Evolutionary conservation across 129 eudicot genomes (phyloP).

Genomic region (Lactuca saligna): DNA sequence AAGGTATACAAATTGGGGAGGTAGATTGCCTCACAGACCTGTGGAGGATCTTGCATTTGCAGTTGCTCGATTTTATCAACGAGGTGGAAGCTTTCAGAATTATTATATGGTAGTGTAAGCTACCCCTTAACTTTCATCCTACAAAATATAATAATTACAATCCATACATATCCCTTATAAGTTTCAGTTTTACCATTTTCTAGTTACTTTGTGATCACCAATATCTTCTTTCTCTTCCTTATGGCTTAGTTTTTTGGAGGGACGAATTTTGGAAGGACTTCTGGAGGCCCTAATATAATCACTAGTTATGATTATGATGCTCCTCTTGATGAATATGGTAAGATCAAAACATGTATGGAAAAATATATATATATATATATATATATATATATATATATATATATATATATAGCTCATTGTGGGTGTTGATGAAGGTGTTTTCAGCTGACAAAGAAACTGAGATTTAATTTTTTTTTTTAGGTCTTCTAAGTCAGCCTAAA

Average conservation of each 20-base stretch:
- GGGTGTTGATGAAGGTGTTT: slow-evolving; percentile 5
- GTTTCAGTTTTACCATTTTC: slow-evolving; percentile 16
- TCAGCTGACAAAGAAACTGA: slow-evolving; percentile 1
- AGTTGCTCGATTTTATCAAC: slow-evolving; percentile 96
- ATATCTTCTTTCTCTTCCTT: slow-evolving; percentile 26
- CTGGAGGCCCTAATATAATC: slow-evolving; percentile 89
- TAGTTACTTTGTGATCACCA: slow-evolving; percentile 13
- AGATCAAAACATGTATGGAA: slow-evolving; percentile 13
- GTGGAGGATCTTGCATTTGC: slow-evolving; percentile 93
- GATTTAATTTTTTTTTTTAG: slow-evolving; percentile 29
- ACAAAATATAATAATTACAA: not conserved
- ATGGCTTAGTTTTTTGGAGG: slow-evolving; percentile 92
- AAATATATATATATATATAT: not conserved
- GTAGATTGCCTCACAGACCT: slow-evolving; percentile 87
- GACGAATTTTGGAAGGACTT: slow-evolving; percentile 87
- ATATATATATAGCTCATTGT: too few relatives aligned
- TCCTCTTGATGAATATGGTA: slow-evolving; percentile 97
- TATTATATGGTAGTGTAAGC: slow-evolving; percentile 78
- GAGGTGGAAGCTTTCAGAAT: slow-evolving; percentile 97
- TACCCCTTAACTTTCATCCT: slow-evolving; percentile 6
- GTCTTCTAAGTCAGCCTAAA: slow-evolving; percentile 87
- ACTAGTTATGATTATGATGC: slow-evolving; percentile 99
- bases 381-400: too few relatives aligned
- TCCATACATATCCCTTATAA: not conserved
- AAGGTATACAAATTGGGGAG: slow-evolving; percentile 97